phyloP scores from a whole-genome alignment of 129 eudicot genomes.

The Glebionis coronaria region DNA sequence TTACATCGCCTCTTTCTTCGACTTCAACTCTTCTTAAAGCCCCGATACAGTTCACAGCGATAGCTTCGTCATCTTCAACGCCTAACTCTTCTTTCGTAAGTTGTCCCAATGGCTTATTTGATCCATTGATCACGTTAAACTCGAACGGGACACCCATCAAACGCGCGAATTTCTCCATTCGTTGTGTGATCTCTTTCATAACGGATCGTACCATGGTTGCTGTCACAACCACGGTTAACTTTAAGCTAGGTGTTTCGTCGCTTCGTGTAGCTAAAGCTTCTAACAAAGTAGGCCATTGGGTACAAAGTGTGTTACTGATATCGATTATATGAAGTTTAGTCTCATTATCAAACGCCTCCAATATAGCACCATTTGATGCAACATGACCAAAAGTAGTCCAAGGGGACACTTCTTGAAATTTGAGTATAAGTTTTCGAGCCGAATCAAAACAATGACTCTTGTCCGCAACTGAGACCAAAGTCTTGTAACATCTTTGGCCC shows the following conservation, averaged over 20 bases:
- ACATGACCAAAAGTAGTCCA: constrained; percentile 97
- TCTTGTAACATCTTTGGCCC: constrained; percentile 62
- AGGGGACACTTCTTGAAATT: constrained; percentile 89
- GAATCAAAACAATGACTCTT: constrained; percentile 68
- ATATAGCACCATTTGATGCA: constrained; percentile 85
- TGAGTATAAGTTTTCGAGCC: constrained; percentile 56
- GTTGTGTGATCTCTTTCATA: constrained; percentile 67
- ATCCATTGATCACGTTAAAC: constrained; percentile 53
- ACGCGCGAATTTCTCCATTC: constrained; percentile 91
- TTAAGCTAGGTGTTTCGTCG: constrained; percentile 71
- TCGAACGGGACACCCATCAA: constrained; percentile 93
- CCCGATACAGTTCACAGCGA: constrained; percentile 69
- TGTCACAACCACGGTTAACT: constrained; percentile 68
- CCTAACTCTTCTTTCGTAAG: constrained; percentile 49
- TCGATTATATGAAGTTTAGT: constrained; percentile 74
- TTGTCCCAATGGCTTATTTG: constrained; percentile 39
- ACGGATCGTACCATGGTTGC: constrained; percentile 42
- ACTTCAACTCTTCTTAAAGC: constrained; percentile 52
- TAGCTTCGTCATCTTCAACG: constrained; percentile 64
- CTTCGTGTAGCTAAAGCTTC: constrained; percentile 77
- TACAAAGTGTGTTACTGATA: constrained; percentile 79
- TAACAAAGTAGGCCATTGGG: constrained; percentile 91
- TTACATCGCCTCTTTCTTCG: constrained; percentile 47
- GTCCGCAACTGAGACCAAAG: constrained; percentile 56
- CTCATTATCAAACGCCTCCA: constrained; percentile 86